These are phyloP conservation scores for Euphorbia pulcherrima DNA, from an alignment of 345 rosid species.

Conservation along the genomic window DNA sequence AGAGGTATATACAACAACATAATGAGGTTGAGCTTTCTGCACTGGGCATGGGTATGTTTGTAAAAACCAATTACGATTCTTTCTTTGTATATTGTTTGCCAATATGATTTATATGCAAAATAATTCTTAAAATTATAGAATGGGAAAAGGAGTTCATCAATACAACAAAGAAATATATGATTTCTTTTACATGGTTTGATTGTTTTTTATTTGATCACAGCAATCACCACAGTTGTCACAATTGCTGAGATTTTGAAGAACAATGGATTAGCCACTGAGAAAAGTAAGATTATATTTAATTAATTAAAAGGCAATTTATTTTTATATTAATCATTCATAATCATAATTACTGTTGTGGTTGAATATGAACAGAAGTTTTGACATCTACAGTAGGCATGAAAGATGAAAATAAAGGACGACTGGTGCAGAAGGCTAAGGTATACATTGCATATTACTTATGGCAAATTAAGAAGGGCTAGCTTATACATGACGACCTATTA, in stretches of 20 bases:
- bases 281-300: constrained; percentile 46
- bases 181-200: too few species aligned
- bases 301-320: too few species aligned
- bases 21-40: constrained; percentile 93
- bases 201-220: constrained; percentile 3
- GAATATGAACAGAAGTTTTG: constrained; percentile 51
- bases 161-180: too few species aligned
- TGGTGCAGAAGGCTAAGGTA: constrained; percentile 89
- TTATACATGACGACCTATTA: neutral
- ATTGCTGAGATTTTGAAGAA: constrained; percentile 93
- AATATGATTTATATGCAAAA: too few species aligned
- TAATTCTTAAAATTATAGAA: neutral
- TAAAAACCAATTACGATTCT: neutral
- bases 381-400: constrained; percentile 86
- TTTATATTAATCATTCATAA: neutral
- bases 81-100: neutral
- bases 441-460: neutral
- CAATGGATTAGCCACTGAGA: constrained; percentile 79
- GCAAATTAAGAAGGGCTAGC: too few species aligned
- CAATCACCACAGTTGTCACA: constrained; percentile 27
- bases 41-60: constrained; percentile 82
- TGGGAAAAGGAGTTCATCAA: neutral
- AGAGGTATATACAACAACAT: constrained; percentile 89
- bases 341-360: neutral
- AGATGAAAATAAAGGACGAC: constrained; percentile 70